Conservation (phyloP, 1,284 basidiomycete genomes). For the Cutaneotrichosporon spelunceum region DNA sequence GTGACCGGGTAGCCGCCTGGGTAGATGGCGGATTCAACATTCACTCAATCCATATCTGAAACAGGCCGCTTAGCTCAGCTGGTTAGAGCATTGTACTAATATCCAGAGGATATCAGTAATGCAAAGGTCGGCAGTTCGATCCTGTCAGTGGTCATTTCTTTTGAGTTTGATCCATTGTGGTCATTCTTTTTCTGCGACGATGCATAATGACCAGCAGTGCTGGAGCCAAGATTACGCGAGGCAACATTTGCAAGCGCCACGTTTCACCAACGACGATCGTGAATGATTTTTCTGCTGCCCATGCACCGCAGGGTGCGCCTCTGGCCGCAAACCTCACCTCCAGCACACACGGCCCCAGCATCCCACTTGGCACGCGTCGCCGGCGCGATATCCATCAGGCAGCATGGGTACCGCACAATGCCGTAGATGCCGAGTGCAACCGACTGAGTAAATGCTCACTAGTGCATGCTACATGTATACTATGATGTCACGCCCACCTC, state of each 20-base stretch:
- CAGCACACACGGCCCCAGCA: conserved; percentile 25
- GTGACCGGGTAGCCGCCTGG: no score
- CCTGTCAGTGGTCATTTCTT: conserved; percentile 3
- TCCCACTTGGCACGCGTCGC: conserved; percentile 39
- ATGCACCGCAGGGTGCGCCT: background rate
- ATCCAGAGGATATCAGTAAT: background rate
- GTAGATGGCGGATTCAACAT: no score
- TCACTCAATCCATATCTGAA: background rate
- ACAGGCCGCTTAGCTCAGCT: conserved; percentile 13
- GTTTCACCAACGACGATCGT: no score
- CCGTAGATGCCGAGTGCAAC: background rate
- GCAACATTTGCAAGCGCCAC: no score
- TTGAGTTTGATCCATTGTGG: no score
- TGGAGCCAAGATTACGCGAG: no score
- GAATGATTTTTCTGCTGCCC: background rate
- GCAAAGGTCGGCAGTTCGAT: conserved; percentile 9
- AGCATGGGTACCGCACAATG: background rate
- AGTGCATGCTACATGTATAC: background rate
- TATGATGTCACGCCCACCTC: no score
- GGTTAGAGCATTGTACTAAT: conserved; percentile 15
- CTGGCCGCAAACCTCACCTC: background rate
- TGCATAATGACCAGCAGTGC: no score
- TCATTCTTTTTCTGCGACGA: no score
- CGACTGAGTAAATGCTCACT: no score
- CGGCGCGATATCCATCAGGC: conserved; percentile 26